Percentiles rank a stretch among this genome's conserved stretches.
Conservation (phyloP, 805 yeast genomes). For the Nakazawaea pomicola region DNA sequence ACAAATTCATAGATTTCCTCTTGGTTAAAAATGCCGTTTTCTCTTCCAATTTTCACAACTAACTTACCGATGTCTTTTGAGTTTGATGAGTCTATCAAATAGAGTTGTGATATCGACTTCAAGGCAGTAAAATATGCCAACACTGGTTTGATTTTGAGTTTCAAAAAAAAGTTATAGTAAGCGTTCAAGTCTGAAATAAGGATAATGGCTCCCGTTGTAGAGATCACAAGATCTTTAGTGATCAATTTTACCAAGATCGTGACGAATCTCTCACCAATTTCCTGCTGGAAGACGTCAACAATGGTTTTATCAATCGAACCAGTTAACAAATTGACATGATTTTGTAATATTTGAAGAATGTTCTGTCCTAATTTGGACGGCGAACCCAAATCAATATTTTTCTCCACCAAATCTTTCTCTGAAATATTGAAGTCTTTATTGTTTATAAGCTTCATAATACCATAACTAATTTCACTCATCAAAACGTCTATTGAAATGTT, state of each 20-base stretch:
- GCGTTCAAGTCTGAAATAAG: conserved; percentile 78
- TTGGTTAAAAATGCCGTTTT: conserved; percentile 84
- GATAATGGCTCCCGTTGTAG: conserved; percentile 77
- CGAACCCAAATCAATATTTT: conserved; percentile 19
- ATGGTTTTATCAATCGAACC: conserved; percentile 86
- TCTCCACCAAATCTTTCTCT: conserved; percentile 14
- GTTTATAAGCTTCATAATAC: conserved; percentile 19
- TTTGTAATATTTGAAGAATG: conserved; percentile 56
- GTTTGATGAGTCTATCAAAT: conserved; percentile 61
- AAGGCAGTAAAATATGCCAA: conserved; percentile 74
- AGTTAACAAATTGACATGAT: conserved; percentile 64
- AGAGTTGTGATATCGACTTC: conserved; percentile 81
- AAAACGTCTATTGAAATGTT: conserved; percentile 89
- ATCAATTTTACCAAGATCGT: conserved; percentile 70
- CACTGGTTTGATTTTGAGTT: conserved; percentile 59
- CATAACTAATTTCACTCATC: conserved; percentile 58
- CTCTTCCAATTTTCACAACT: conserved; percentile 77
- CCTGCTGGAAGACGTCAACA: conserved; percentile 90
- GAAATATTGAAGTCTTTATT: conserved; percentile 51
- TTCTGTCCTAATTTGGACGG: conserved; percentile 61
- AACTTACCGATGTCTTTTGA: conserved; percentile 81
- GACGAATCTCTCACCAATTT: conserved; percentile 84
- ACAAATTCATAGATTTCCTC: conserved; percentile 95
- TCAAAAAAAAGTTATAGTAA: conserved; percentile 67
- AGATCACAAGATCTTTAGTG: conserved; percentile 61